Evolutionary conservation across 768 basidiomycete genomes (phyloP), one percentile per base, ranked within the genome.

Genomic region (Podaxis pistillaris): DNA sequence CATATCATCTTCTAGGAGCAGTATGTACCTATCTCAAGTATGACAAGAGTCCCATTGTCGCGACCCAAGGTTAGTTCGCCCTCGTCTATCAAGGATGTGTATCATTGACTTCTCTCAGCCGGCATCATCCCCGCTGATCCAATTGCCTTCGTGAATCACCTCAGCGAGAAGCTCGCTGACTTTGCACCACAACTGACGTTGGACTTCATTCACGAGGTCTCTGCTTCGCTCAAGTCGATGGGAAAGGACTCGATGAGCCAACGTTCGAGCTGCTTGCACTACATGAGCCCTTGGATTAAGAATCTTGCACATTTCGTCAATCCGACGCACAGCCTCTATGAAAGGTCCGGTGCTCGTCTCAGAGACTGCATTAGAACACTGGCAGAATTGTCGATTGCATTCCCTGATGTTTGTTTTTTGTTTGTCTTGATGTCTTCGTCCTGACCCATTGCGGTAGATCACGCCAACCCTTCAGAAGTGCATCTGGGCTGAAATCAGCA

Each of bases 191-290:
- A 91, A 37, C 77, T 96, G 36, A 95, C 94, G 0, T 77, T 96
- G 17, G 94, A 96, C 73, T 93, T 96, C 74, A 78, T 96, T 58
- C 85, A 87, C n/a, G 94, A 95, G 73, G 91, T 95, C 30, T 85
- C 85, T 36, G 82, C 82, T 0, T 83, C 86, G 2, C 85, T 91
- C 79, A 75, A 78, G n/a, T 76, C 79, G 51, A 81, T 77, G 79
- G 81, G 71, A 64, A 75, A 76, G 65, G 63, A 70, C 4, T 70
- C 68, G 2, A 65, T 70, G 69, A 80, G 75, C 1, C 88, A 90
- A 53, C 86, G 88, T 41, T 85, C 91, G 44, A 84, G 82, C 63
- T 93, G 88, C 68, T 72, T 96, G 22, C 86, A 90, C 63, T 95
- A 94, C 69, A 81, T 96, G 80, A 86, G 83, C 44, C 94, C 95